Evolutionary conservation across 495 filamentous ascomycete genomes (phyloP), one percentile per base, ranked within the genome.

Genomic region (Aspergillus leporis): DNA sequence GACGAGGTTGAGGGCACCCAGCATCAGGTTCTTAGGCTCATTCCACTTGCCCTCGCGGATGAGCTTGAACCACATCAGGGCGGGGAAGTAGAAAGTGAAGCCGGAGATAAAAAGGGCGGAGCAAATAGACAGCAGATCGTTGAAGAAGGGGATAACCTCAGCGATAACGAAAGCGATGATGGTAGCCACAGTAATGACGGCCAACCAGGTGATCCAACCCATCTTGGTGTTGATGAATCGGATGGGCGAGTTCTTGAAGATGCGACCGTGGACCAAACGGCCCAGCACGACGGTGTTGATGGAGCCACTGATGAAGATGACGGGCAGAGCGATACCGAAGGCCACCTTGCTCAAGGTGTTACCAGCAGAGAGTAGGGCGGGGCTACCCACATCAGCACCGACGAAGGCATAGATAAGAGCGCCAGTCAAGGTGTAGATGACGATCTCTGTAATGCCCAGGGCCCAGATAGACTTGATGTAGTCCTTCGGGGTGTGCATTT

Each of bases 261-360:
- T 57, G 19, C 84, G 78, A 21, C 81, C 80, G 65, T 84, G 84
- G 56, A 90, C 74, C 62, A 87, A 84, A 58, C 84, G 85, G 25
- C 58, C 78, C 9, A 81, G 72, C 25, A 86, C 83, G 1, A 78
- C 80, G 31, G 80, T 81, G 74, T 85, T 85, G 74, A 87, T 87
- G 53, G 79, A 82, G 13, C 84, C 84, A 23, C 81, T 83, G 71
- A 78, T 87, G 74, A 87, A 86, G 67, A 90, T 86, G 60, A 90
- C 87, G 34, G 90, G 90, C 9, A 88, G 66, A 8, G 88, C 89
- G 53, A 92, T 67, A 19, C 88, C 89, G 64, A 86, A 93, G 3
- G 88, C 85, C 36, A 91, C 65, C 63, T 88, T 88, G 59, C 84
- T 82, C 7, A 93, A 66, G 0, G 79, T 25, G 10, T 67, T 65